Percentiles rank a stretch among this genome's conserved stretches.
Evolutionary conservation across 257 asterid genomes (phyloP).

Genomic region (Phtheirospermum japonicum): DNA sequence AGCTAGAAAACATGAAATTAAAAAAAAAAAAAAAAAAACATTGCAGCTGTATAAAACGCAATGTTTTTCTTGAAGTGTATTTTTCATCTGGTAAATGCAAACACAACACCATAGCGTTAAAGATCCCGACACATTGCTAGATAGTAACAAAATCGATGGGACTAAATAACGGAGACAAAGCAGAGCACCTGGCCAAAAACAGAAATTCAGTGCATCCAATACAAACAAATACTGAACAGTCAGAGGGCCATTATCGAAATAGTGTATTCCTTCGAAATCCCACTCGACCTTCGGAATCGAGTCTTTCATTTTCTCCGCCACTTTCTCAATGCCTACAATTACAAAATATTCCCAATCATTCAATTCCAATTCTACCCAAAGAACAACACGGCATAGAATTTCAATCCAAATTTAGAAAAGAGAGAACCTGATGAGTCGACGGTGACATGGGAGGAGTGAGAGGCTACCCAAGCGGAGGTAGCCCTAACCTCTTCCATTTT

Average conservation of each 20-base stretch:
- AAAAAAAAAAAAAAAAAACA: too few species aligned
- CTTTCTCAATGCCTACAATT: conserved; percentile 62
- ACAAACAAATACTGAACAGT: conserved; percentile 91
- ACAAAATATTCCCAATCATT: not conserved
- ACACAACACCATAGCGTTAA: too few species aligned
- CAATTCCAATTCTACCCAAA: not conserved
- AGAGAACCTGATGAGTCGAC: conserved; percentile 61
- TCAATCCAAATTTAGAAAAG: not conserved
- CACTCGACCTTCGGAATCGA: conserved; percentile 85
- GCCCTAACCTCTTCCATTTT: conserved; percentile 79
- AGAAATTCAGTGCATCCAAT: conserved; percentile 92
- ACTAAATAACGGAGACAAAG: not conserved
- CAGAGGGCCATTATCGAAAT: conserved; percentile 85
- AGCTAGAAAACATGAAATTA: too few species aligned
- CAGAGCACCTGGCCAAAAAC: conserved; percentile 96
- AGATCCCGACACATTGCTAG: too few species aligned
- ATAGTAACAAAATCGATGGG: too few species aligned
- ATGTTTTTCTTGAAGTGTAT: too few species aligned
- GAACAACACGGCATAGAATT: conserved; percentile 2
- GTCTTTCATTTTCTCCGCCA: conserved; percentile 65
- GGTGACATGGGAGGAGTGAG: conserved; percentile 77
- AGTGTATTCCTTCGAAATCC: conserved; percentile 96
- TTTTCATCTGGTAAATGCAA: too few species aligned
- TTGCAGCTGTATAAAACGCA: too few species aligned
- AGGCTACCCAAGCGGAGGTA: conserved; percentile 88